Percentiles rank a stretch among this genome's conserved stretches.
These are phyloP conservation scores for Penicillium lagena DNA, from an alignment of 495 filamentous ascomycete species.

Conservation along the genomic window DNA sequence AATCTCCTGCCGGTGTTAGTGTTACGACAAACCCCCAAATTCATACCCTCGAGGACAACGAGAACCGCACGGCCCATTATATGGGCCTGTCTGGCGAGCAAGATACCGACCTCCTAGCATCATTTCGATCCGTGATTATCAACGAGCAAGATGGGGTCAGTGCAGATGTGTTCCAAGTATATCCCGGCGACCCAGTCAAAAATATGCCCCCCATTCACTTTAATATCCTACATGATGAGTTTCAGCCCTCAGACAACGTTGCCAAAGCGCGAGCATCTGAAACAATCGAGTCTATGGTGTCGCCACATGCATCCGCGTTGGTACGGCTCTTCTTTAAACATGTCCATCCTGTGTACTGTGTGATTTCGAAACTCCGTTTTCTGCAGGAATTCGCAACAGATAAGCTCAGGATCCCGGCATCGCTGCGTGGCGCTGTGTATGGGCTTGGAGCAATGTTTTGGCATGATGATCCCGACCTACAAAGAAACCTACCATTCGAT, in stretches of 20 bases:
- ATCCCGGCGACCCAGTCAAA: not conserved
- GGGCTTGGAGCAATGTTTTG: slow-evolving; percentile 14
- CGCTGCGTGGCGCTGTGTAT: slow-evolving; percentile 10
- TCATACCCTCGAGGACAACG: slow-evolving; percentile 8
- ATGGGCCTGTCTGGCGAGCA: slow-evolving; percentile 13
- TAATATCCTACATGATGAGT: slow-evolving; percentile 9
- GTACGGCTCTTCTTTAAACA: slow-evolving; percentile 13
- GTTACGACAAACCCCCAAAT: not conserved
- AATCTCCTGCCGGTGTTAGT: no score
- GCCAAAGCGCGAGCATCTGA: slow-evolving; percentile 10
- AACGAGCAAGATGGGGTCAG: slow-evolving; percentile 12
- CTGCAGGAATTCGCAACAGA: slow-evolving; percentile 3
- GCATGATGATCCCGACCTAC: slow-evolving; percentile 1
- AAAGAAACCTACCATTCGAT: slow-evolving; percentile 2
- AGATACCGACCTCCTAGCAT: slow-evolving; percentile 11
- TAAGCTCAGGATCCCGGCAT: slow-evolving; percentile 9
- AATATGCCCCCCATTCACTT: slow-evolving; percentile 12
- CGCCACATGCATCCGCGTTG: slow-evolving; percentile 4
- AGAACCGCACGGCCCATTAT: slow-evolving; percentile 11
- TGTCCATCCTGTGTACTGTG: slow-evolving; percentile 10
- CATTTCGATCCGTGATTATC: slow-evolving; percentile 14
- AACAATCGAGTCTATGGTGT: slow-evolving; percentile 9
- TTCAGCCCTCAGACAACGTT: slow-evolving; percentile 9
- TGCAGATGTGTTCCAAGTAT: slow-evolving; percentile 11
- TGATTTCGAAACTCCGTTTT: slow-evolving; percentile 11